Evolutionary conservation across 257 asterid species (phyloP).

Genomic region (Nicotiana paniculata): DNA sequence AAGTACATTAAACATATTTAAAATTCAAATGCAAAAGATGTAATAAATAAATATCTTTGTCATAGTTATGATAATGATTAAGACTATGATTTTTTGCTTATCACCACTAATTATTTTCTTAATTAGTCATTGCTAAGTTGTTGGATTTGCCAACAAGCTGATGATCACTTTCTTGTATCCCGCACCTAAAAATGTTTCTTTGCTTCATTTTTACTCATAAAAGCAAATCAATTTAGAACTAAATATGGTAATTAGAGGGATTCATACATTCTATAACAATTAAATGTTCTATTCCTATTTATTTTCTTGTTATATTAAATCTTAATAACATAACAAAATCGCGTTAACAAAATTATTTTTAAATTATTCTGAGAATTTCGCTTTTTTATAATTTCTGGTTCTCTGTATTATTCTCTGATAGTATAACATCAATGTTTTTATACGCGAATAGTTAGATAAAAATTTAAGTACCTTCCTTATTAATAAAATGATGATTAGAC

Average conservation of each 20-base stretch:
- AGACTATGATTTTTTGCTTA: neutral
- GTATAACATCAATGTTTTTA: neutral
- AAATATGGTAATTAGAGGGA: neutral
- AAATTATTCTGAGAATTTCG: neutral
- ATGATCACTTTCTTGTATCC: neutral
- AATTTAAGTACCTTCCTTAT: neutral
- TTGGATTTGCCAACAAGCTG: neutral
- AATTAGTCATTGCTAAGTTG: neutral
- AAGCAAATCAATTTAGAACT: neutral
- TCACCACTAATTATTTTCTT: neutral
- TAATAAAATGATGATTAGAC: neutral
- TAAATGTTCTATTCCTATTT: neutral
- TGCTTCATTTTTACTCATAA: neutral
- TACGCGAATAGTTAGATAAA: too few species aligned
- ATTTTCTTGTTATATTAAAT: neutral
- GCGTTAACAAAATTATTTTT: neutral
- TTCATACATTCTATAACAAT: neutral
- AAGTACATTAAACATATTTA: too few species aligned
- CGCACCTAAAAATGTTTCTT: neutral
- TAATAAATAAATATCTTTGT: neutral
- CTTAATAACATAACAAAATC: neutral
- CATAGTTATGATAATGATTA: neutral
- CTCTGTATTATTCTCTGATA: neutral
- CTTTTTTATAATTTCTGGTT: neutral
- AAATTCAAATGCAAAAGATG: too few species aligned